Percentiles rank a stretch among this genome's conserved stretches.
phyloP scores from a whole-genome alignment of 2,329 filamentous ascomycete genomes.

The Epichloe amarillans region DNA sequence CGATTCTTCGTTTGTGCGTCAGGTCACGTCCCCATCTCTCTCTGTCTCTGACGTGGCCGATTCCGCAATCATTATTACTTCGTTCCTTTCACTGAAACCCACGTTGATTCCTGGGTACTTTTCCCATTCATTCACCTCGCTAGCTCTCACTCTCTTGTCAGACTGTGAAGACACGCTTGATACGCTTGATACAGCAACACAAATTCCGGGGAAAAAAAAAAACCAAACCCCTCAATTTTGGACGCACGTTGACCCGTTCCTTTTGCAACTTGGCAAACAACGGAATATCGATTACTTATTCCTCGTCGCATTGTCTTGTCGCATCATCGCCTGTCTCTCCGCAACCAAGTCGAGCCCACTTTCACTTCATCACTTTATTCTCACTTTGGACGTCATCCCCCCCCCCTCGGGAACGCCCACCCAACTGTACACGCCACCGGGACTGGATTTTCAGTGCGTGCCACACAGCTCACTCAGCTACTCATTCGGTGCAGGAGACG shows the following conservation, averaged over 20 bases:
- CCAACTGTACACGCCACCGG: slow-evolving; percentile 1
- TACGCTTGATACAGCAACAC: neutral
- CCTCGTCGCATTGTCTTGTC: neutral
- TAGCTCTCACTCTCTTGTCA: neutral
- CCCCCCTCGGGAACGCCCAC: neutral
- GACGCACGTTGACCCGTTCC: slow-evolving; percentile 18
- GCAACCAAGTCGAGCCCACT: neutral
- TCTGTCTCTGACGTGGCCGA: slow-evolving; percentile 4
- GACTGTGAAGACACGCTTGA: neutral
- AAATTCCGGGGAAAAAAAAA: neutral
- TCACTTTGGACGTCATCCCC: neutral
- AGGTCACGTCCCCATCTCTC: slow-evolving; percentile 9
- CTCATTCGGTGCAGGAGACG: neutral
- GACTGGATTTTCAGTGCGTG: slow-evolving; percentile 10
- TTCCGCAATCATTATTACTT: neutral
- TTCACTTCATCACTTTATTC: slow-evolving; percentile 3
- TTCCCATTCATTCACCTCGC: neutral
- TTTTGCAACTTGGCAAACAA: slow-evolving; percentile 7
- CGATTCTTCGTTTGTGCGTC: slow-evolving; percentile 11
- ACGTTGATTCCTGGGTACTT: slow-evolving; percentile 5
- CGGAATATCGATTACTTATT: neutral
- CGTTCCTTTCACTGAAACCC: slow-evolving; percentile 4
- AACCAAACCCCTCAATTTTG: neutral
- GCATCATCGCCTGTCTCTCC: neutral
- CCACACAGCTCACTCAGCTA: neutral